Conservation (phyloP, 148 eudicot species). For the Dianthus caryophyllus region DNA sequence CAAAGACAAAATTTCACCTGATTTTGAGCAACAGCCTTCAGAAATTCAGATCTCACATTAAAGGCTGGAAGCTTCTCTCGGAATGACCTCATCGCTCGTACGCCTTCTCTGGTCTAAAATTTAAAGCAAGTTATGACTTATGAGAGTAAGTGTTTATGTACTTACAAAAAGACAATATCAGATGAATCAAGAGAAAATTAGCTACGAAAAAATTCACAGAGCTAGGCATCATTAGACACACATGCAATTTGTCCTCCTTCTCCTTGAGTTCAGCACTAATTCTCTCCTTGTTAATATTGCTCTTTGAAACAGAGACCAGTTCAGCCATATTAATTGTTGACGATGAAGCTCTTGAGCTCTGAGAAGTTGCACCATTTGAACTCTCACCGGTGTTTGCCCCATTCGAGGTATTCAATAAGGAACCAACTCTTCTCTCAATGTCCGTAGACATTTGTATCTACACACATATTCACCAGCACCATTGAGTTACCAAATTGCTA, state of each 20-base stretch:
- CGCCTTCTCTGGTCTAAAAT: constrained; percentile 53
- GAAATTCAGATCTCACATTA: constrained; percentile 67
- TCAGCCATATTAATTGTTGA: constrained; percentile 22
- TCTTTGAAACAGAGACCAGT: constrained; percentile 25
- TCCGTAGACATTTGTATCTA: constrained; percentile 86
- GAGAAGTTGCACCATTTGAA: constrained; percentile 41
- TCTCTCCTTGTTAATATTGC: constrained; percentile 48
- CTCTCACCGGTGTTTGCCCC: constrained; percentile 27
- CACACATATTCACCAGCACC: constrained; percentile 18
- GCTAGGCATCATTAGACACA: constrained; percentile 13
- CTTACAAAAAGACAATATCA: neutral
- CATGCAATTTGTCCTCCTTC: constrained; percentile 74
- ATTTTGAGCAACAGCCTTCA: constrained; percentile 79
- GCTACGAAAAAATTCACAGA: neutral
- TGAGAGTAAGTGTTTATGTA: neutral
- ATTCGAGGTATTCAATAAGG: constrained; percentile 56
- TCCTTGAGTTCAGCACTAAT: constrained; percentile 62
- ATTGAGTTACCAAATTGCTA: constrained; percentile 9
- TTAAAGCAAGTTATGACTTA: neutral
- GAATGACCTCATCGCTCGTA: constrained; percentile 62
- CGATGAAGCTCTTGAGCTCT: constrained; percentile 30
- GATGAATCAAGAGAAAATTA: constrained; percentile 3
- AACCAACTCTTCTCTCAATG: constrained; percentile 71
- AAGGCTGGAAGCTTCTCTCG: constrained; percentile 89
- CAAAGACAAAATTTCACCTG: constrained; percentile 42